Base-by-base conservation (phyloP, 2,329 filamentous ascomycete species). In the Fusarium euwallaceae region DNA sequence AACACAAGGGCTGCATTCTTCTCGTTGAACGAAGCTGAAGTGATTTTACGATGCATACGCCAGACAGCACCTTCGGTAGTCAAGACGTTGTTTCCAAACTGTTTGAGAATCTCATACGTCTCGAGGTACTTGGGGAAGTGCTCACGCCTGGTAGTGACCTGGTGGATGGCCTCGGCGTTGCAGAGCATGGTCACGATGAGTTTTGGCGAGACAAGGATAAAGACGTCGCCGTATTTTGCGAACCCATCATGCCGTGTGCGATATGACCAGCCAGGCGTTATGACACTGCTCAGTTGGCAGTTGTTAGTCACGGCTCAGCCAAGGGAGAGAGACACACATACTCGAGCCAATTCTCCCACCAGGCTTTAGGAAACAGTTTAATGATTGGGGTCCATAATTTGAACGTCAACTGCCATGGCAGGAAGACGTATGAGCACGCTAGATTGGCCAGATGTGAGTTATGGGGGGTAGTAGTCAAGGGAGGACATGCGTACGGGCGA, bases 11-110 rank as follows among this genome's bases (percentile, higher is more conserved):
- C 86, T 66, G 94, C 92, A 81, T 94, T 95, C 83, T 88, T 91
- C 84, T 96, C 94, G 67, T 92, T 94, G 82, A 96, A 95, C 5
- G 90, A 90, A 1, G 93, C 90, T 32, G 91, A 89, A 1, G 91
- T 92, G 51, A 92, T 88, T 82, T 93, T 94, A 71, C 93, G 89
- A 80, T 96, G 93, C 82, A 89, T 87, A 36, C 91, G 91, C 94
- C 93, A 96, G 32, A 88, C 82, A 1, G 85, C 80, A 1, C 93
- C 93, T 81, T 95, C 93, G 3, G 92, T 91, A 0, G 90, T 90
- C 24, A 95, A 83, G 2, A 95, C 88, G 79, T 94, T 96, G 66
- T 90, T 87, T 39, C 94, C 93, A 79, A 92, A 95, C 64, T 81
- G 78, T 16, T 78, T 73, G 61, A 86, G 72, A 51, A 83, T 80